Conservation (phyloP, 805 yeast species). For the Metschnikowia colocasiae region DNA sequence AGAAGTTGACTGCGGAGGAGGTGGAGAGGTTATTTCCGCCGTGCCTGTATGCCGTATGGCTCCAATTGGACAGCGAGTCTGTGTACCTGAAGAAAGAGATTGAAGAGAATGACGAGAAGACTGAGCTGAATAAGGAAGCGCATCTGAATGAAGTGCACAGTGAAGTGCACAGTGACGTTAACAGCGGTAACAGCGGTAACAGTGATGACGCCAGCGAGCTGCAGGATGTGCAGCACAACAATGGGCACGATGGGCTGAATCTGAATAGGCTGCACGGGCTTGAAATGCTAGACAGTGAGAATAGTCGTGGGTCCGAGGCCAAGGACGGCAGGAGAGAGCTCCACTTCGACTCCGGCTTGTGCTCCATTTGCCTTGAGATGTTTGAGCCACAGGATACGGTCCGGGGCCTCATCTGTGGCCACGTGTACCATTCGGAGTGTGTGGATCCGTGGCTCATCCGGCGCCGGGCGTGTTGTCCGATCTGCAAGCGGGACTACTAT, state of each 20-base stretch:
- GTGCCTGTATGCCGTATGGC: conserved; percentile 57
- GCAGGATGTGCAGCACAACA: no score
- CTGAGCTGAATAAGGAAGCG: not conserved
- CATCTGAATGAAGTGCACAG: not conserved
- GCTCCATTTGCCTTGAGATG: conserved; percentile 75
- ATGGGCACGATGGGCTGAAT: no score
- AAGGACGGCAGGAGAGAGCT: conserved; percentile 18
- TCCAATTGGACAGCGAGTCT: conserved; percentile 39
- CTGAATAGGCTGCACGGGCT: no score
- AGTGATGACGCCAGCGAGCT: no score
- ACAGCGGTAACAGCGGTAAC: not conserved
- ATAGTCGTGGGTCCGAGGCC: not conserved
- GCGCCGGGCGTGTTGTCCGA: conserved; percentile 77
- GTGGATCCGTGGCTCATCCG: conserved; percentile 78
- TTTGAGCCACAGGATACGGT: conserved; percentile 61
- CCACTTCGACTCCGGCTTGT: conserved; percentile 63
- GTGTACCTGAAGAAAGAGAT: not conserved
- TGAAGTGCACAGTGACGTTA: not conserved
- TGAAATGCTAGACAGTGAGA: not conserved
- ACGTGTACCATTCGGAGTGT: conserved; percentile 76
- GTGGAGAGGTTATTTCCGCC: conserved; percentile 60
- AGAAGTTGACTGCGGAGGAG: conserved; percentile 51
- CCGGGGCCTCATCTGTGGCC: conserved; percentile 76
- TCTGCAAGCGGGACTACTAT: conserved; percentile 69
- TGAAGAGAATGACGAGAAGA: no score